phyloP scores from a whole-genome alignment of 2,329 filamentous ascomycete species.

The Coniochaeta sp. region DNA sequence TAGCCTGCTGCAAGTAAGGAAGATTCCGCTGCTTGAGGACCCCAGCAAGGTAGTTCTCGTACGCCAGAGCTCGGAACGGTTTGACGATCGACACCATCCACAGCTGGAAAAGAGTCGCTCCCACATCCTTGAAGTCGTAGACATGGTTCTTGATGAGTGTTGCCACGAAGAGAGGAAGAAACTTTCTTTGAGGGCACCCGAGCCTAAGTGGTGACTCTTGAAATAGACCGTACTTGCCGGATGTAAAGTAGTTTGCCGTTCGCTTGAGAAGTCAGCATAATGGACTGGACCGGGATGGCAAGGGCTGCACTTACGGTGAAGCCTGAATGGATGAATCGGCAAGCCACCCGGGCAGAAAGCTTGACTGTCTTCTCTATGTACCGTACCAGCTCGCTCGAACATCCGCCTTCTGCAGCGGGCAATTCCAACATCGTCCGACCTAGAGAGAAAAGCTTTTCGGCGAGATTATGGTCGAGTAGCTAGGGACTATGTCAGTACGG shows the following conservation, averaged over 20 bases:
- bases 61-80: slow-evolving; percentile 34
- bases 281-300: background rate
- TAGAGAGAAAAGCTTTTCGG: slow-evolving; percentile 39
- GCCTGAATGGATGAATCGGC: slow-evolving; percentile 35
- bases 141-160: slow-evolving; percentile 38
- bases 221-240: slow-evolving; percentile 43
- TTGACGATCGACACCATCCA: slow-evolving; percentile 46
- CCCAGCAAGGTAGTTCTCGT: slow-evolving; percentile 42
- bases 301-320: slow-evolving; percentile 24
- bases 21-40: slow-evolving; percentile 33
- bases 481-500: slow-evolving; percentile 7
- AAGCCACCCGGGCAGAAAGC: slow-evolving; percentile 37
- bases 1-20: slow-evolving; percentile 33
- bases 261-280: slow-evolving; percentile 13
- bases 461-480: slow-evolving; percentile 42
- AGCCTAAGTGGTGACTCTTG: slow-evolving; percentile 30
- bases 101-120: slow-evolving; percentile 38
- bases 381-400: slow-evolving; percentile 13
- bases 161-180: slow-evolving; percentile 42
- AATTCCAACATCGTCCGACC: slow-evolving; percentile 13
- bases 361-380: slow-evolving; percentile 37
- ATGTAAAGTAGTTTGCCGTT: slow-evolving; percentile 36
- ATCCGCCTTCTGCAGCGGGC: slow-evolving; percentile 9
- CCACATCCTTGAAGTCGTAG: slow-evolving; percentile 38
- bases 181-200: slow-evolving; percentile 31